These are phyloP conservation scores for Pelargonium cotyledonis DNA, from an alignment of 441 rosid genomes.

Conservation along the genomic window DNA sequence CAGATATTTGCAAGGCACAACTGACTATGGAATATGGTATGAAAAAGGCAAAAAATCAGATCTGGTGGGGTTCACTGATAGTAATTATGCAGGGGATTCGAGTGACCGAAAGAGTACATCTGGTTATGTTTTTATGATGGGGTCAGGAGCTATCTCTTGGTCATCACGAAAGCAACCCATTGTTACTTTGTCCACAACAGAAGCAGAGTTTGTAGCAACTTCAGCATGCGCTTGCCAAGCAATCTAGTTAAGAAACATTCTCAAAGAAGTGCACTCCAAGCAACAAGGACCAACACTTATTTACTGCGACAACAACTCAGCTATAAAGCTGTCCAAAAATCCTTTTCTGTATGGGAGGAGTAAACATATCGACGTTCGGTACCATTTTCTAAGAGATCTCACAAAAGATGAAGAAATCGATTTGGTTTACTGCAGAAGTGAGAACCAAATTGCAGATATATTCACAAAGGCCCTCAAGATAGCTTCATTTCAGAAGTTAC, in stretches of 20 bases:
- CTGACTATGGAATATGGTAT: neutral
- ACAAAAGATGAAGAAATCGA: neutral
- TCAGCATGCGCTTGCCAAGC: too few species aligned
- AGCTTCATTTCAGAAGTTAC: too few species aligned
- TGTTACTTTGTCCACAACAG: too few species aligned
- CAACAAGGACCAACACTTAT: too few species aligned
- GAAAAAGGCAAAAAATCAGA: neutral
- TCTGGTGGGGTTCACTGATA: neutral
- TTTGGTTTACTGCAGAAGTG: neutral
- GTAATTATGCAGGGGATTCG: too few species aligned
- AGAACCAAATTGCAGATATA: neutral
- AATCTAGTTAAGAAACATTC: too few species aligned
- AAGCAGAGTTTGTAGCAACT: too few species aligned
- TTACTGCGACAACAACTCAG: neutral
- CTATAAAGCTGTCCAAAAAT: constrained; percentile 1
- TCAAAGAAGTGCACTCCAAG: too few species aligned
- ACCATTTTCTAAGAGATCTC: neutral
- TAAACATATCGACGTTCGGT: neutral
- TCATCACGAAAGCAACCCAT: too few species aligned
- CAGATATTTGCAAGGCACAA: neutral
- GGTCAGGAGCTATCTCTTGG: too few species aligned
- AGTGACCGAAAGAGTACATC: too few species aligned
- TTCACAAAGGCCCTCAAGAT: neutral
- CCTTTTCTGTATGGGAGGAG: neutral
- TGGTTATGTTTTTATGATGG: too few species aligned